These are phyloP conservation scores for Trichoderma erinaceum DNA, from an alignment of 495 filamentous ascomycete genomes.

Conservation along the genomic window DNA sequence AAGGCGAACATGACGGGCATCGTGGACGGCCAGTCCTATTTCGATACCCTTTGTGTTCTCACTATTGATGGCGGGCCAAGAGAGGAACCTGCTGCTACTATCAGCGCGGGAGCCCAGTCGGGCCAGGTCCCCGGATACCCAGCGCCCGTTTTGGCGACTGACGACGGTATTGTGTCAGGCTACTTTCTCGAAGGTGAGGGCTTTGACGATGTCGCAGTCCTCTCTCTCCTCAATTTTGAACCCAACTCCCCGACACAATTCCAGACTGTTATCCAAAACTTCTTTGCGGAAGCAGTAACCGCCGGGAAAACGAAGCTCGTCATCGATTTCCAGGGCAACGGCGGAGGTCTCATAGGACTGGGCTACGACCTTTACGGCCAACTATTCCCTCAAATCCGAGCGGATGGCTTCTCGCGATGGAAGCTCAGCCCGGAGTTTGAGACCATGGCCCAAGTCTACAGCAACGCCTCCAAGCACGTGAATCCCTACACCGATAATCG, in stretches of 20 bases:
- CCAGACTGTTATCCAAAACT: slow-evolving; percentile 36
- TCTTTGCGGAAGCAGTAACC: slow-evolving; percentile 32
- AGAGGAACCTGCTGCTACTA: neutral
- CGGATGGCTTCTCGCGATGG: slow-evolving; percentile 29
- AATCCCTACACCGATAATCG: slow-evolving; percentile 26
- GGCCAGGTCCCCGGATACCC: slow-evolving; percentile 42
- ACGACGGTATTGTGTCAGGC: slow-evolving; percentile 39
- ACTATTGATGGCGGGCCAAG: neutral
- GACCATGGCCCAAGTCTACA: slow-evolving; percentile 28
- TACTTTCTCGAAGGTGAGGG: slow-evolving; percentile 42
- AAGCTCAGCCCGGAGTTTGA: slow-evolving; percentile 29
- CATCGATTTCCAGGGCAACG: slow-evolving; percentile 49
- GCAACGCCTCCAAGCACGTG: slow-evolving; percentile 26
- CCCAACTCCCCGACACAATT: slow-evolving; percentile 28
- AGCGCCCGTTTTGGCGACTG: slow-evolving; percentile 36
- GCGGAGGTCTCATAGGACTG: slow-evolving; percentile 44
- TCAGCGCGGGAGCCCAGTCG: neutral
- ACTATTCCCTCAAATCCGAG: slow-evolving; percentile 39
- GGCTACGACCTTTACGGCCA: slow-evolving; percentile 42
- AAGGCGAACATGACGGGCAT: slow-evolving; percentile 29
- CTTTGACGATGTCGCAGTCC: slow-evolving; percentile 42
- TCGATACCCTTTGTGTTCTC: slow-evolving; percentile 28
- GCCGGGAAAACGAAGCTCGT: slow-evolving; percentile 46
- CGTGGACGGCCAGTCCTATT: slow-evolving; percentile 35
- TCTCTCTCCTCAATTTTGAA: slow-evolving; percentile 27